Evolutionary conservation across 2,329 filamentous ascomycete species (phyloP), one percentile per base, ranked within the genome.

Genomic region (Colletotrichum caudatum): DNA sequence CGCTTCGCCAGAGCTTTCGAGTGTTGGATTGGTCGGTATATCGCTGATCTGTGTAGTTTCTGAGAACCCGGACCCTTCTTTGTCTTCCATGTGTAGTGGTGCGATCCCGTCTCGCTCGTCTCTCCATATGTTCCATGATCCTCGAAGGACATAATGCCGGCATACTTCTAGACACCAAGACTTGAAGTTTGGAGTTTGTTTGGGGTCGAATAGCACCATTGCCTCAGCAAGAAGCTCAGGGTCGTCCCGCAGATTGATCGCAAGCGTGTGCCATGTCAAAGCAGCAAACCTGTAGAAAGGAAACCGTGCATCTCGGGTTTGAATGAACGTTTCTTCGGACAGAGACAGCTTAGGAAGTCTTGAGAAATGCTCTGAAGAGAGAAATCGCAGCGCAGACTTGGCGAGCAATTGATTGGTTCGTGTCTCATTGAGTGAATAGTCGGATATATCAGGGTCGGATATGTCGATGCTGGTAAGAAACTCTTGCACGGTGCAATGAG

Each of bases 211-310:
- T 2, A 69, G 66, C 8, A n/a, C 35, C 41, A 64, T 57, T 29
- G 60, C 60, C 20, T 58, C 33, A 1, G 29, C 12, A 2, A 48
- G 9, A 8, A 69, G 39, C 5, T 64, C 51, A 3, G 33, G 20
- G 60, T 69, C 66, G 14, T 51, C 9, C 60, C 33, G 41, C 18
- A 37, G 16, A 0, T 16, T 37, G 2, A 9, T 26, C 14, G 44
- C 60, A 14, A 58, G 20, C 11, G 41, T 37, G 18, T 62, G 51
- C 66, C 66, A 69, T 0, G 41, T 33, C 39, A 69, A 37, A 9
- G 66, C 23, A 9, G 66, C 66, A 18, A 51, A 69, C 5, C 35
- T 46, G 12, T 69, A 69, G 26, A 69, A 69, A 3, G 66, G 66
- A 6, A 48, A 64, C 1, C 66, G 37, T 9, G 7, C 12, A 2